Evolutionary conservation across 2,329 filamentous ascomycete species (phyloP).

Genomic region (Trichophyton benhamiae): DNA sequence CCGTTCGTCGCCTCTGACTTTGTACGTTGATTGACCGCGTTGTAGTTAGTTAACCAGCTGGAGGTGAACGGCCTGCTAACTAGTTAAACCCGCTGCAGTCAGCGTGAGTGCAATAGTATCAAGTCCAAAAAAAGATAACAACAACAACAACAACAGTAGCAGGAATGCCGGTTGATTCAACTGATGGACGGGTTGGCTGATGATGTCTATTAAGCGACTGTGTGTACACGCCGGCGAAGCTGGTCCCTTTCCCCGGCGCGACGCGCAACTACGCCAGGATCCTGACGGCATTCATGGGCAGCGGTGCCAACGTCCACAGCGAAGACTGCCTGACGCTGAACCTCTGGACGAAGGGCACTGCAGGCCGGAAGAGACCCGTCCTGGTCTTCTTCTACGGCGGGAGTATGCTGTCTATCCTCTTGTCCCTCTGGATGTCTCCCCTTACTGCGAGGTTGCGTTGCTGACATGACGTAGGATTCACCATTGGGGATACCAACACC

Average conservation of each 20-base stretch:
- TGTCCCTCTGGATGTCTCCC: background rate
- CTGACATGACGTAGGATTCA: background rate
- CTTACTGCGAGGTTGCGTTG: background rate
- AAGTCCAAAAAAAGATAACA: background rate
- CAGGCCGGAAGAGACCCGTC: background rate
- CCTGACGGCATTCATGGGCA: constrained; percentile 17
- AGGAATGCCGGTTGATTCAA: background rate
- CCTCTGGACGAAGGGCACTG: background rate
- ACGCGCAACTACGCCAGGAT: constrained; percentile 16
- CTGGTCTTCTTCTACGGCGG: constrained; percentile 5
- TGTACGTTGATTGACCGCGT: constrained; percentile 7
- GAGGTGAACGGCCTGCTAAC: background rate
- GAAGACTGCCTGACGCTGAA: constrained; percentile 8
- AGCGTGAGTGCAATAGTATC: background rate
- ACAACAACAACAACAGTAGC: too few species aligned
- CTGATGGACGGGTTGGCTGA: background rate
- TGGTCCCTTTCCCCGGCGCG: constrained; percentile 16
- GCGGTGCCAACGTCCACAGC: constrained; percentile 27
- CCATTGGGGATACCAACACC: constrained; percentile 1
- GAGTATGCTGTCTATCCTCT: background rate
- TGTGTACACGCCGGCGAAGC: constrained; percentile 13
- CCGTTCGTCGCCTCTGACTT: constrained; percentile 12
- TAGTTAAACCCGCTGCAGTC: background rate
- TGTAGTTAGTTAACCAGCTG: background rate
- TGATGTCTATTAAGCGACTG: constrained; percentile 15